These are phyloP conservation scores for Sonneratia caseolaris DNA, from an alignment of 345 rosid genomes.

Conservation along the genomic window DNA sequence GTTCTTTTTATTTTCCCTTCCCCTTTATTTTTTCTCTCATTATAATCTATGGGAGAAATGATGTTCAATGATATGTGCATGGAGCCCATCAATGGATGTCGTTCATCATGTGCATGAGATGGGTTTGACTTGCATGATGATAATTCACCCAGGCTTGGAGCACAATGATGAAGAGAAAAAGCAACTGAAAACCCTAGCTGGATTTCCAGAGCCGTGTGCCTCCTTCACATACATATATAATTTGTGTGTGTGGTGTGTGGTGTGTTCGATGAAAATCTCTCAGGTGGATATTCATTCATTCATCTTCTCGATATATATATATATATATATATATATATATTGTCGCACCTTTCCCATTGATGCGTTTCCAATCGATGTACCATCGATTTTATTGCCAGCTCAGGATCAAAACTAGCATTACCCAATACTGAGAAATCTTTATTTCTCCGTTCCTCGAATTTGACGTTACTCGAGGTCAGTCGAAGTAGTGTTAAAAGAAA, in stretches of 20 bases:
- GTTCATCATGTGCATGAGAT: background rate
- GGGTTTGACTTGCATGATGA: slow-evolving; percentile 1
- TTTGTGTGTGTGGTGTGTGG: background rate
- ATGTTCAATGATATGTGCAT: background rate
- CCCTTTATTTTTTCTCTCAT: too few relatives aligned
- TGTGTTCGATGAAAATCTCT: background rate
- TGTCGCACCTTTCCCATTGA: too few relatives aligned
- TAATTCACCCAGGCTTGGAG: background rate
- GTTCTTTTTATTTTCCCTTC: background rate
- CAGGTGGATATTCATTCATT: background rate
- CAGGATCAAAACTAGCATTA: too few relatives aligned
- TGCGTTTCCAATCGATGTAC: too few relatives aligned
- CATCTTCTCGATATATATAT: background rate
- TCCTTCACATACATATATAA: background rate
- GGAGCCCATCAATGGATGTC: too few relatives aligned
- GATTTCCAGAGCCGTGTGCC: background rate
- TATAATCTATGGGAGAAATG: background rate
- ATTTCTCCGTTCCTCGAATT: background rate
- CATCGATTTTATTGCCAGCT: background rate
- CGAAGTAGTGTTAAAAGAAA: background rate
- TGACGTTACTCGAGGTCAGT: background rate
- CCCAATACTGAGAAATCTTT: background rate
- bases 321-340: too few relatives aligned
- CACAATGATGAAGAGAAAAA: background rate
- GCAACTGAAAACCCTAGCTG: background rate